Percentiles rank a stretch among this genome's conserved stretches.
phyloP scores from a whole-genome alignment of 257 asterid genomes.

The Thymus mandschuricus region DNA sequence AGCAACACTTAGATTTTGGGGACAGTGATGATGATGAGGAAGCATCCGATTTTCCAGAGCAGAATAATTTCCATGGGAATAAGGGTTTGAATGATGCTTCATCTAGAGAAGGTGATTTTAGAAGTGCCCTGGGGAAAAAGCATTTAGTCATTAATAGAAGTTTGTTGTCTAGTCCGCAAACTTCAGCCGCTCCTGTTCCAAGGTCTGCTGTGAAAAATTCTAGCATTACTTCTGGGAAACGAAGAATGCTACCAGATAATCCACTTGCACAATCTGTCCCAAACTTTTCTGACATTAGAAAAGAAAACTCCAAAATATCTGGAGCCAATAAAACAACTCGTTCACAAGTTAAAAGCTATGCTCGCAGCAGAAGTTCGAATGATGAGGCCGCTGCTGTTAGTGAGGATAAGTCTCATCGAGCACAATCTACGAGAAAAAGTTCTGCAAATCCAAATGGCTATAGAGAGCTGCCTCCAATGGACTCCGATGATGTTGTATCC shows the following conservation, averaged over 20 bases:
- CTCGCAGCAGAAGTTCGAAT: conserved; percentile 58
- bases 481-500: conserved; percentile 54
- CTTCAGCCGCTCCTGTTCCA: conserved; percentile 56
- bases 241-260: conserved; percentile 72
- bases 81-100: conserved; percentile 48
- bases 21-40: conserved; percentile 68
- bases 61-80: conserved; percentile 43
- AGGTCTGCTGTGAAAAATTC: conserved; percentile 61
- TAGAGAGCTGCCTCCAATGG: conserved; percentile 49
- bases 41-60: conserved; percentile 47
- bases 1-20: conserved; percentile 69
- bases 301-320: conserved; percentile 74
- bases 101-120: conserved; percentile 49
- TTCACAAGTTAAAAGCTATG: conserved; percentile 60
- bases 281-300: conserved; percentile 76
- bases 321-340: conserved; percentile 60
- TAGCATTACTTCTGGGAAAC: conserved; percentile 54
- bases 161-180: conserved; percentile 58
- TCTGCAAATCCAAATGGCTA: conserved; percentile 51
- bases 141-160: conserved; percentile 52
- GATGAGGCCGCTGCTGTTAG: conserved; percentile 59
- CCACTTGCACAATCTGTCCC: conserved; percentile 93
- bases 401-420: conserved; percentile 67
- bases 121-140: conserved; percentile 54
- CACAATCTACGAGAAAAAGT: conserved; percentile 61